Conservation (phyloP, 169 alveolate genomes). For the Cryptosporidium felis region DNA sequence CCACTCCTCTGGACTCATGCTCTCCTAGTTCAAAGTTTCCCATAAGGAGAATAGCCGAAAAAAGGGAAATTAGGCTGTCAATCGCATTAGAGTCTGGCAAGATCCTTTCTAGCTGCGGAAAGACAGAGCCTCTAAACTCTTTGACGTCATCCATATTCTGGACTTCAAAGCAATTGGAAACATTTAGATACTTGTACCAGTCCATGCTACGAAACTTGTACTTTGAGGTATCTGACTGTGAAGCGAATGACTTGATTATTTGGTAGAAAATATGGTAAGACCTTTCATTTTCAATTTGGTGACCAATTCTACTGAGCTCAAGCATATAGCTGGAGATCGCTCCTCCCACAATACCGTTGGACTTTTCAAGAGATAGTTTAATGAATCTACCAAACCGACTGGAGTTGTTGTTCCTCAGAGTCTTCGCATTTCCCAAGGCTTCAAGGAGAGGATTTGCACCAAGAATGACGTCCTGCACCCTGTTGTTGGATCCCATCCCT, state of each 20-base stretch:
- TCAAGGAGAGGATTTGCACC: constrained; percentile 97
- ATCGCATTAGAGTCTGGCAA: constrained; percentile 23
- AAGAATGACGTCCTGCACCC: constrained; percentile 79
- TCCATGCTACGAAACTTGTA: constrained; percentile 62
- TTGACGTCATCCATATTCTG: constrained; percentile 80
- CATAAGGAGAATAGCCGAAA: constrained; percentile 78
- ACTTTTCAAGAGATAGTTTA: constrained; percentile 88
- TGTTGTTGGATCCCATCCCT: constrained; percentile 4
- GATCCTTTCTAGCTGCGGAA: constrained; percentile 54
- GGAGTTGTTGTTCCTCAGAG: constrained; percentile 96
- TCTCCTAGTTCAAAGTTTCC: constrained; percentile 75
- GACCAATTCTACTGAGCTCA: constrained; percentile 67
- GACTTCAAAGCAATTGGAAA: constrained; percentile 78
- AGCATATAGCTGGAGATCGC: constrained; percentile 69
- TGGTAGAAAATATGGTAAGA: constrained; percentile 81
- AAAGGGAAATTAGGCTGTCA: constrained; percentile 38
- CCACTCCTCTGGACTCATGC: constrained; percentile 62
- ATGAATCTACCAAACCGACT: constrained; percentile 98
- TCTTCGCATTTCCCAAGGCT: constrained; percentile 99
- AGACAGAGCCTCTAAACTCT: constrained; percentile 72
- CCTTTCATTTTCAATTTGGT: constrained; percentile 74
- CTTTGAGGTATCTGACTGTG: background rate
- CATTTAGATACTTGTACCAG: constrained; percentile 74
- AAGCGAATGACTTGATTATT: constrained; percentile 76
- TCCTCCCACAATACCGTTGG: constrained; percentile 81